Base-by-base conservation (phyloP, 805 yeast genomes). In the Lipomyces yamadae region DNA sequence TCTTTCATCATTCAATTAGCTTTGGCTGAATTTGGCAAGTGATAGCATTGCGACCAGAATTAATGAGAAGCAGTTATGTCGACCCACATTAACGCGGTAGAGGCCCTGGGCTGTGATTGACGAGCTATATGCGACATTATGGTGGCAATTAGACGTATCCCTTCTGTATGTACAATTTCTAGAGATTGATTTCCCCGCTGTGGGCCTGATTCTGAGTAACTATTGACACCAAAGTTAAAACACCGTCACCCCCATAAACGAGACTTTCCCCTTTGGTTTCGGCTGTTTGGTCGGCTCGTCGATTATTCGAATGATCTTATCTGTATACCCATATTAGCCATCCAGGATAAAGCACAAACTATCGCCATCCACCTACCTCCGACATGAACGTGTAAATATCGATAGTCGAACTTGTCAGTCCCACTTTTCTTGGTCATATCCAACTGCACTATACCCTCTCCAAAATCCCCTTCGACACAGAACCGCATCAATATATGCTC, bases 401-500 rank as follows among this genome's bases (percentile, higher is more conserved):
- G 79, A 73, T 88, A 86, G 58, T 87, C 88, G 69, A 85, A 85
- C 7, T 85, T 85, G 10, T 55, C 42, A 61, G 82, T 84, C 48
- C 80, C 79, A 72, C 89, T 48, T 15, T 60, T 58, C 56, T 66
- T 72, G 55, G 88, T 80, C 52, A 94, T 91, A 76, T 91, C 96
- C 70, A 90, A 80, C 67, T 85, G 86, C 2, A 90, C 94, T 13
- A 85, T 80, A 15, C 90, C 97, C 66, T 83, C 82, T 64, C 79
- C 84, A 15, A 79, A 75, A 35, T 82, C 82, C 45, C 92, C 85
- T 76, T 90, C 92, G 50, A 91, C 92, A 73, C 87, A 90, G 76
- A 91, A 91, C 74, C 88, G 84, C 91, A 91, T 88, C 66, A 86
- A 82, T 73, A 89, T 80, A 72, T 89, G 94, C 65, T 89, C 92